These are phyloP conservation scores for Mrakia gelida DNA, from an alignment of 768 basidiomycete genomes.

Conservation along the genomic window DNA sequence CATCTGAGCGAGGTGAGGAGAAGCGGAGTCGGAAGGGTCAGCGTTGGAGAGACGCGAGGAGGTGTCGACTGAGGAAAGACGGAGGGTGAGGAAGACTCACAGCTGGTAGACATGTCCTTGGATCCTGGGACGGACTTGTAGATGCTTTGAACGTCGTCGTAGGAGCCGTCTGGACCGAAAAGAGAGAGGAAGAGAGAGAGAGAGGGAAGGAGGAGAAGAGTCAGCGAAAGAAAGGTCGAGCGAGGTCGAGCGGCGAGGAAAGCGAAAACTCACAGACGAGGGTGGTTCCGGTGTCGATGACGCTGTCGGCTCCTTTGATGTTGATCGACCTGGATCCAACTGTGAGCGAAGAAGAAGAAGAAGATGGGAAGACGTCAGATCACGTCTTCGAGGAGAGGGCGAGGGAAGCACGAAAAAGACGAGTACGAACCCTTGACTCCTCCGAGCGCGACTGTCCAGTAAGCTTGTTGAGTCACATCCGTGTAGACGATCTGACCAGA, in stretches of 20 bases:
- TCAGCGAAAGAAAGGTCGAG: background rate
- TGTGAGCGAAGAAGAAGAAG: background rate
- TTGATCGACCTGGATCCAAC: background rate
- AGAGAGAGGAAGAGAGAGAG: no score
- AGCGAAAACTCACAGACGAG: background rate
- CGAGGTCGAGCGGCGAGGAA: background rate
- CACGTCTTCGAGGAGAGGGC: background rate
- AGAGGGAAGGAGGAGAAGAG: no score
- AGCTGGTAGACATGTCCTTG: background rate
- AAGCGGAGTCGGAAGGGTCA: no score
- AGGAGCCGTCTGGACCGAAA: background rate
- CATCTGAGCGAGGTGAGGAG: background rate
- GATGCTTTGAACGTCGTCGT: background rate
- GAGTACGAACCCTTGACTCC: background rate
- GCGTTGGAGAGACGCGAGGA: no score
- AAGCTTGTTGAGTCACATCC: slow-evolving; percentile 10
- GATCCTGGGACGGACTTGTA: slow-evolving; percentile 16
- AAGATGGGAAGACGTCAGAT: background rate
- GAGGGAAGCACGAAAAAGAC: background rate
- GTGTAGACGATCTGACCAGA: slow-evolving; percentile 11
- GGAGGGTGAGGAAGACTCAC: no score
- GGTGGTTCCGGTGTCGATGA: slow-evolving; percentile 25
- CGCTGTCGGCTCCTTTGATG: background rate
- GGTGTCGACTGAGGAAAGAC: no score
- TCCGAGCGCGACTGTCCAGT: slow-evolving; percentile 18